A percentile compares a stretch with the other conserved stretches of the same genome.
These are phyloP conservation scores for Beverwykella pulmonaria DNA, from an alignment of 495 filamentous ascomycete species.

Conservation along the genomic window DNA sequence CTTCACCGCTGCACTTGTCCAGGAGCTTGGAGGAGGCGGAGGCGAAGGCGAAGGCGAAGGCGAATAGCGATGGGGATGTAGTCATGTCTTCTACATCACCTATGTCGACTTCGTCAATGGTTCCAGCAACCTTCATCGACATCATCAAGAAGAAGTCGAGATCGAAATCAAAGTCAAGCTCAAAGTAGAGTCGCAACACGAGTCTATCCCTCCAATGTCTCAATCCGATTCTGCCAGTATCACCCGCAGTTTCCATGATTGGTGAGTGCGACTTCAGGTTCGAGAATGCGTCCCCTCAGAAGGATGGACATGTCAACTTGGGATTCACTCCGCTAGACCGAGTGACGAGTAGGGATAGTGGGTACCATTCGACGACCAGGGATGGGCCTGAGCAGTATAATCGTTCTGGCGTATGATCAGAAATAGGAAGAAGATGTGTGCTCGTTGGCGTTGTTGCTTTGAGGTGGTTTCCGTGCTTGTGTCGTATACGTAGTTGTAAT, in stretches of 20 bases:
- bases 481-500: too few relatives aligned
- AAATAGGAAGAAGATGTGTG: background rate
- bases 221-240: background rate
- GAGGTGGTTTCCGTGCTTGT: too few relatives aligned
- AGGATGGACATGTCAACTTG: too few relatives aligned
- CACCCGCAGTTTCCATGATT: background rate
- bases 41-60: too few relatives aligned
- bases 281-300: background rate
- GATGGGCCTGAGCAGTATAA: background rate
- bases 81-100: slow-evolving; percentile 1
- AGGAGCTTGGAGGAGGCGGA: background rate
- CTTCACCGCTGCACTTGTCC: slow-evolving; percentile 11
- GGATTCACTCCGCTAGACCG: slow-evolving; percentile 21
- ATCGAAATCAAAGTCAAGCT: background rate
- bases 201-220: background rate
- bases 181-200: background rate
- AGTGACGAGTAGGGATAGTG: slow-evolving; percentile 32
- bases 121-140: background rate
- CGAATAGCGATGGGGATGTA: background rate
- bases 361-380: slow-evolving; percentile 19
- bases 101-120: background rate
- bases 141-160: background rate
- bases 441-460: too few relatives aligned
- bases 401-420: background rate
- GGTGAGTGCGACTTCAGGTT: background rate